phyloP scores from a whole-genome alignment of 23 red algal genomes.

The Gracilaria caudata region DNA sequence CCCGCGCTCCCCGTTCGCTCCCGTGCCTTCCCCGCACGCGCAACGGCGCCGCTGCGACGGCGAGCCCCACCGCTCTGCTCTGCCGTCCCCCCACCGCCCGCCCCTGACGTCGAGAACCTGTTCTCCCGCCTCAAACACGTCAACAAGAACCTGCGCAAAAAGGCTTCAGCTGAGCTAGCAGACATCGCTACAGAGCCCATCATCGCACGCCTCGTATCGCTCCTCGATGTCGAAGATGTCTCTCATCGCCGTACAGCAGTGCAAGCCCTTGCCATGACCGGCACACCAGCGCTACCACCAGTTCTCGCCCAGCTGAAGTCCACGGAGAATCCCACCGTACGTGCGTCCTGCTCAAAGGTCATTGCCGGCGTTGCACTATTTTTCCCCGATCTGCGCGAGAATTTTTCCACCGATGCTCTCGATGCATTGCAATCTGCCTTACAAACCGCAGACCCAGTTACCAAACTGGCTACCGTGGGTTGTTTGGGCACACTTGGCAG shows the following conservation, averaged over 20 bases:
- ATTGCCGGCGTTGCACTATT: constrained; percentile 44
- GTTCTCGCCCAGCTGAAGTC: constrained; percentile 17
- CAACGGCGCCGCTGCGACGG: not conserved
- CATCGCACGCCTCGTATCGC: constrained; percentile 40
- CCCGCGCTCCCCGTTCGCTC: not conserved
- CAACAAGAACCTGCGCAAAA: constrained; percentile 68
- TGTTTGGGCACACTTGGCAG: constrained; percentile 58
- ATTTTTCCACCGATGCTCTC: constrained; percentile 36
- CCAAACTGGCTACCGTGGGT: constrained; percentile 62
- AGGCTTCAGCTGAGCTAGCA: constrained; percentile 49
- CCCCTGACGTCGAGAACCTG: constrained; percentile 8
- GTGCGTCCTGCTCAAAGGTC: constrained; percentile 53
- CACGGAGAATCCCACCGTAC: constrained; percentile 39
- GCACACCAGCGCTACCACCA: constrained; percentile 25
- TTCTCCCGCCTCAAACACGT: constrained; percentile 58
- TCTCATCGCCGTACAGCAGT: constrained; percentile 61
- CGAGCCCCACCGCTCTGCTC: not conserved
- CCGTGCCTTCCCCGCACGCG: not conserved
- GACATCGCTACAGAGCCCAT: constrained; percentile 28
- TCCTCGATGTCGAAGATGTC: constrained; percentile 35
- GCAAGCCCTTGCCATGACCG: constrained; percentile 73
- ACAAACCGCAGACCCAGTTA: constrained; percentile 46
- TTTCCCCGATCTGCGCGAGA: constrained; percentile 41
- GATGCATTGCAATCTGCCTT: constrained; percentile 38
- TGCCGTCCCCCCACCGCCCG: not conserved